These are phyloP conservation scores for Furcasterigmium furcatum DNA, from an alignment of 2,329 filamentous ascomycete species.

Conservation along the genomic window DNA sequence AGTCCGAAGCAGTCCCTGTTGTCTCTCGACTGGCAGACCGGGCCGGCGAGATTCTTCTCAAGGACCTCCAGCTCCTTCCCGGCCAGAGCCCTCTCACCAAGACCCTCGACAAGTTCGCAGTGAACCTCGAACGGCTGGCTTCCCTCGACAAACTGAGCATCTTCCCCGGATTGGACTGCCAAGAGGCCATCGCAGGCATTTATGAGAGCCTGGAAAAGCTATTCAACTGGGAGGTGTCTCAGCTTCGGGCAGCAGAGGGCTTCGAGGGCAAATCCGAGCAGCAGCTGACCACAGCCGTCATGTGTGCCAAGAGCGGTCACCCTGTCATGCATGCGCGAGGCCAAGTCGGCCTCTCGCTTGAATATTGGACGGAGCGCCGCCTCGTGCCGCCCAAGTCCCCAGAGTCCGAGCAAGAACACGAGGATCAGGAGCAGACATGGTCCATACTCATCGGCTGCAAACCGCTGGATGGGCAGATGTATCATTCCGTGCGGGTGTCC, in stretches of 20 bases:
- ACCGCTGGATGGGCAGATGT: slow-evolving; percentile 36
- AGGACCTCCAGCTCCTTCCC: slow-evolving; percentile 58
- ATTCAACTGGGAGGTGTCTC: slow-evolving; percentile 67
- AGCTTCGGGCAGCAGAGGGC: slow-evolving; percentile 45
- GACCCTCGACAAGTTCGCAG: slow-evolving; percentile 65
- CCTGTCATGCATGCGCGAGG: slow-evolving; percentile 68
- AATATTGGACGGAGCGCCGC: slow-evolving; percentile 72
- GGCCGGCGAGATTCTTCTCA: slow-evolving; percentile 63
- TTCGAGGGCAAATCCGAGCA: slow-evolving; percentile 42
- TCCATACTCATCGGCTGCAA: slow-evolving; percentile 66
- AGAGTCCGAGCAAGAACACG: slow-evolving; percentile 31
- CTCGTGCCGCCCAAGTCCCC: slow-evolving; percentile 36
- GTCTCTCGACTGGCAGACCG: slow-evolving; percentile 58
- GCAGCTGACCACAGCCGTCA: slow-evolving; percentile 52
- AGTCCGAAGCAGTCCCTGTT: slow-evolving; percentile 54
- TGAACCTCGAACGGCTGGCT: slow-evolving; percentile 68
- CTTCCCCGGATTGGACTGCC: slow-evolving; percentile 67
- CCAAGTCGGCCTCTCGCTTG: slow-evolving; percentile 66
- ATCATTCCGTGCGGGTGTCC: slow-evolving; percentile 66
- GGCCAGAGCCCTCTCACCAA: slow-evolving; percentile 66
- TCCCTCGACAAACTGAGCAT: slow-evolving; percentile 69
- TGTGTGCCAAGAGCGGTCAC: slow-evolving; percentile 68
- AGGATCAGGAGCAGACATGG: slow-evolving; percentile 53
- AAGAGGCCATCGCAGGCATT: slow-evolving; percentile 72
- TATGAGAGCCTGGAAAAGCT: slow-evolving; percentile 67